phyloP scores from a whole-genome alignment of 164 flowering plant genomes.

The Paratinospora sagittata region DNA sequence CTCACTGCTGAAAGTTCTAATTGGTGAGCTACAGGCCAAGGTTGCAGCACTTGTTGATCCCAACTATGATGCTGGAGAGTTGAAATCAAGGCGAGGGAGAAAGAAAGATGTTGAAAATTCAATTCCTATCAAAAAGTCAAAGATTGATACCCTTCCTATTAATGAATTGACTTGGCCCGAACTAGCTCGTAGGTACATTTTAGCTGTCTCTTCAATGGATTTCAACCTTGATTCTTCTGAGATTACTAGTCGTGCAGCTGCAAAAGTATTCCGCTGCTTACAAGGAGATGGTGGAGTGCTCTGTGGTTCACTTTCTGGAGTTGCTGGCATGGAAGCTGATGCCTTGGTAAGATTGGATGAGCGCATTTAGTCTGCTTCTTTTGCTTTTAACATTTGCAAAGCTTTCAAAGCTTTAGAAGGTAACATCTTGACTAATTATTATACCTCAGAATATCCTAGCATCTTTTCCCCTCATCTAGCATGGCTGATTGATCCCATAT shows the following conservation, averaged over 20 bases:
- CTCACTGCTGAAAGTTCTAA: constrained; percentile 56
- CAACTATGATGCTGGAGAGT: constrained; percentile 70
- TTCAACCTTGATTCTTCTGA: constrained; percentile 78
- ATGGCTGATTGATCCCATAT: background rate
- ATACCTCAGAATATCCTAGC: too few relatives aligned
- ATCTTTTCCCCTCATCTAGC: too few relatives aligned
- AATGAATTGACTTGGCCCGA: constrained; percentile 97
- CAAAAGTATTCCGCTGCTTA: constrained; percentile 80
- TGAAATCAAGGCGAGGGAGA: constrained; percentile 67
- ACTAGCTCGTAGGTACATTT: constrained; percentile 73
- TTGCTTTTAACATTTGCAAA: background rate
- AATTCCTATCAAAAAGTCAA: constrained; percentile 37
- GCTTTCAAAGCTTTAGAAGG: background rate
- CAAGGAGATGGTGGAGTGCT: constrained; percentile 97
- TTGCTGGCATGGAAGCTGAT: constrained; percentile 93
- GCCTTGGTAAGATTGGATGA: constrained; percentile 65
- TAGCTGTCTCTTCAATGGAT: constrained; percentile 72
- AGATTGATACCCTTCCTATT: constrained; percentile 65
- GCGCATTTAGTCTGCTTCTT: background rate
- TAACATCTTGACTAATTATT: background rate
- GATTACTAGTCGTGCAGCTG: constrained; percentile 60
- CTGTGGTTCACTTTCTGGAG: constrained; percentile 83
- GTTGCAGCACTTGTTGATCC: constrained; percentile 77
- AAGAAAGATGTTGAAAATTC: constrained; percentile 63
- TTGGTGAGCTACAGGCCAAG: constrained; percentile 68